Evolutionary conservation across 306 rosid genomes (phyloP).

Genomic region (Neltuma alba): DNA sequence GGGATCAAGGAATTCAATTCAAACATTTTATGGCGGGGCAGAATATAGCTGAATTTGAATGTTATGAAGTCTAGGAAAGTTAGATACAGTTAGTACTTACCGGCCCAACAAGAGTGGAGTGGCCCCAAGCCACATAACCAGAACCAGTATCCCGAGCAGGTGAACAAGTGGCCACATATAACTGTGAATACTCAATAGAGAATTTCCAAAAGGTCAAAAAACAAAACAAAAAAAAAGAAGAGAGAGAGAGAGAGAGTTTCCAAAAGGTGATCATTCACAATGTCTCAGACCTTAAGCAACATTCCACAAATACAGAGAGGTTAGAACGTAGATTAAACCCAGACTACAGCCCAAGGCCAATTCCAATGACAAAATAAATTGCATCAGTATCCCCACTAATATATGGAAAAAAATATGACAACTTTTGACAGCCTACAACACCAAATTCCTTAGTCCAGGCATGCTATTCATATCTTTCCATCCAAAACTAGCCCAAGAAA

Average conservation of each 20-base stretch:
- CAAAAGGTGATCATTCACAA: slow-evolving; percentile 29
- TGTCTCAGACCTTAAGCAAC: slow-evolving; percentile 16
- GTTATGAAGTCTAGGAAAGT: slow-evolving; percentile 28
- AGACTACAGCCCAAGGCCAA: not conserved
- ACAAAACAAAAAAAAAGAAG: not conserved
- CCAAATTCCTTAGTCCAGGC: not conserved
- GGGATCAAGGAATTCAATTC: too few relatives aligned
- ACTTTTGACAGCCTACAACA: not conserved
- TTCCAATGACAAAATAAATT: slow-evolving; percentile 25
- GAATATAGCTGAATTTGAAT: not conserved
- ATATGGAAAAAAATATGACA: not conserved
- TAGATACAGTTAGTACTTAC: slow-evolving; percentile 54
- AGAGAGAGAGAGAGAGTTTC: slow-evolving; percentile 23
- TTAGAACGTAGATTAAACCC: not conserved
- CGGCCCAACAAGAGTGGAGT: slow-evolving; percentile 96
- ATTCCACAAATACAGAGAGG: slow-evolving; percentile 12
- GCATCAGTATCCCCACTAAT: slow-evolving; percentile 12
- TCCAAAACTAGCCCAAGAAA: slow-evolving; percentile 15
- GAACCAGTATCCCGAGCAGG: slow-evolving; percentile 91
- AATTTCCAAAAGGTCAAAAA: slow-evolving; percentile 12
- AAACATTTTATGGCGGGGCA: not conserved
- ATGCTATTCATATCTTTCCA: slow-evolving; percentile 10
- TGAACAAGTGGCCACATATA: slow-evolving; percentile 95
- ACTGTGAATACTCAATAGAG: slow-evolving; percentile 45
- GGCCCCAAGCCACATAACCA: slow-evolving; percentile 98